Percentiles rank a stretch among this genome's conserved stretches.
Conservation (phyloP, 2,329 filamentous ascomycete species). For the Trichoderma cornu-damae region DNA sequence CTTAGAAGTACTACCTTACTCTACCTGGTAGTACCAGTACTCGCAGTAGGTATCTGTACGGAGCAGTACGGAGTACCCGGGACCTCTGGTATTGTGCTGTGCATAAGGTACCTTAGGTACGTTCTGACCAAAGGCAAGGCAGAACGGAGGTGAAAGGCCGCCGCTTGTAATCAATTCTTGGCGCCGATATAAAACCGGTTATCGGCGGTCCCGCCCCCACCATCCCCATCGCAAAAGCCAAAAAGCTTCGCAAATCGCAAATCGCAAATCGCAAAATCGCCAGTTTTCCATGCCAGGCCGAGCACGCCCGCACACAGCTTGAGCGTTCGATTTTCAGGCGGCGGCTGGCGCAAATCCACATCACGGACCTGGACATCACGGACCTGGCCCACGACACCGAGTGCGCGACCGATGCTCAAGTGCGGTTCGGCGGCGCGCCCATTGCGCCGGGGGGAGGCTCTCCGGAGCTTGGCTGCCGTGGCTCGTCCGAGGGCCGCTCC, state of each 20-base stretch:
- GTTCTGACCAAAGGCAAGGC: too few species aligned
- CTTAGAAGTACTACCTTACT: too few species aligned
- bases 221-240: background rate
- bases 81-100: too few species aligned
- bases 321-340: background rate
- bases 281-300: too few species aligned
- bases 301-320: background rate
- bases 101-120: too few species aligned
- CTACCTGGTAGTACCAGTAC: too few species aligned
- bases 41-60: too few species aligned
- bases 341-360: background rate
- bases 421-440: slow-evolving; percentile 29
- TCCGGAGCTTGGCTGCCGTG: slow-evolving; percentile 27
- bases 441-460: slow-evolving; percentile 26
- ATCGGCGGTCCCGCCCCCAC: slow-evolving; percentile 12
- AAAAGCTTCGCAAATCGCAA: background rate
- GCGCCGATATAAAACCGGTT: background rate
- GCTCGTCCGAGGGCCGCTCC: slow-evolving; percentile 22
- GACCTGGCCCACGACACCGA: background rate
- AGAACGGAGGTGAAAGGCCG: background rate
- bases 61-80: too few species aligned
- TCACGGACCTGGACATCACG: too few species aligned
- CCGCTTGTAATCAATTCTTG: background rate
- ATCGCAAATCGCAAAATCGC: background rate
- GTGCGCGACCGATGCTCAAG: slow-evolving; percentile 2